Conservation (phyloP, 2,329 filamentous ascomycete genomes). For the Pseudogymnoascus sp. region DNA sequence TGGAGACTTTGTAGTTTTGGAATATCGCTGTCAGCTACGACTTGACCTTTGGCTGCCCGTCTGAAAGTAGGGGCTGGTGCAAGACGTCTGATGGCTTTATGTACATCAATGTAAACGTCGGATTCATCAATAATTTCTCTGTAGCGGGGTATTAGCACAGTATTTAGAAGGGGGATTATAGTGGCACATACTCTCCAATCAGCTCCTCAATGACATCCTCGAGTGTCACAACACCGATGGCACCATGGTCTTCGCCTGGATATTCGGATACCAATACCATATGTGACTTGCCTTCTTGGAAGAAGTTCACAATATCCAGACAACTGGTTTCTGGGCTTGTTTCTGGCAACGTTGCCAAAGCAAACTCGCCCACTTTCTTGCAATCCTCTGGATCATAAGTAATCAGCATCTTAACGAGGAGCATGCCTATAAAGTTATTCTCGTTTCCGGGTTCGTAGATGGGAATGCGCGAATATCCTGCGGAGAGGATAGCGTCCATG, state of each 20-base stretch:
- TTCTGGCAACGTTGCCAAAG: constrained; percentile 87
- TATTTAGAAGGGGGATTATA: neutral
- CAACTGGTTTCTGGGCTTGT: constrained; percentile 94
- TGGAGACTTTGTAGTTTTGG: constrained; percentile 21
- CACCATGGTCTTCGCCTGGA: constrained; percentile 85
- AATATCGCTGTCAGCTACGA: constrained; percentile 40
- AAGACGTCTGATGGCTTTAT: constrained; percentile 90
- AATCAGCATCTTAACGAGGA: constrained; percentile 96
- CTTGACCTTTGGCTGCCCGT: constrained; percentile 36
- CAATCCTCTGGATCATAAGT: constrained; percentile 95
- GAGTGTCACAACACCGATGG: constrained; percentile 85
- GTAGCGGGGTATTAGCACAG: constrained; percentile 21
- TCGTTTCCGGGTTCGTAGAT: constrained; percentile 81
- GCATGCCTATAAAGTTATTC: constrained; percentile 91
- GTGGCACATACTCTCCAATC: constrained; percentile 76
- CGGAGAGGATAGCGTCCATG: constrained; percentile 88
- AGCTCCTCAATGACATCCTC: constrained; percentile 98
- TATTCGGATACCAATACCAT: constrained; percentile 92
- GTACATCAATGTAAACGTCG: constrained; percentile 95
- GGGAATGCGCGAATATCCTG: constrained; percentile 92
- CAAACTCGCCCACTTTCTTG: constrained; percentile 80
- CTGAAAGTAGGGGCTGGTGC: constrained; percentile 50
- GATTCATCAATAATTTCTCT: constrained; percentile 99
- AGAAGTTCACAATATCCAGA: constrained; percentile 97
- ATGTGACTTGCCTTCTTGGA: constrained; percentile 98